Evolutionary conservation across 2,329 filamentous ascomycete species (phyloP).

Genomic region (Pseudogymnoascus sp.): DNA sequence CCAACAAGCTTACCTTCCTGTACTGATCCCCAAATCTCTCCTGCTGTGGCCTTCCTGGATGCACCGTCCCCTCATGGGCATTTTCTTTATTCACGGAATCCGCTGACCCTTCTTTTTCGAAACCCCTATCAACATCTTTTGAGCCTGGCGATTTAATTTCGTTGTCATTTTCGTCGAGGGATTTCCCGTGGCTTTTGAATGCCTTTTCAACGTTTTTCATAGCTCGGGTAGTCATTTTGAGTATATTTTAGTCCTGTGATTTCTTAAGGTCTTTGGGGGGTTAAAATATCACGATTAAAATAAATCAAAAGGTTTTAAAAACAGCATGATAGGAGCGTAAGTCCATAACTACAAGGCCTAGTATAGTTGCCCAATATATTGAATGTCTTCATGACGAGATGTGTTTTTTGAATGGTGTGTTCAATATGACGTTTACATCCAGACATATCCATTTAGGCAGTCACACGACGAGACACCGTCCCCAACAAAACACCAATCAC

Average conservation of each 20-base stretch:
- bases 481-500: not conserved
- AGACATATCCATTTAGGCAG: not conserved
- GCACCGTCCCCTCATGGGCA: not conserved
- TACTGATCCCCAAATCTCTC: conserved; percentile 7
- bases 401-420: not conserved
- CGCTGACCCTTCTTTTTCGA: conserved; percentile 1
- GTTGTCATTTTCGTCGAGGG: not conserved
- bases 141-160: not conserved
- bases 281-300: not conserved
- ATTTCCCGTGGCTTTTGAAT: conserved; percentile 1
- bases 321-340: not conserved
- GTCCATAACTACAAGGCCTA: not conserved
- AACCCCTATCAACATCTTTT: not conserved
- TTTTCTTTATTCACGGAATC: not conserved
- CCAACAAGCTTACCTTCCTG: not conserved
- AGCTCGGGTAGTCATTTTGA: not conserved
- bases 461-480: not conserved
- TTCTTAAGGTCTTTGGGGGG: not conserved
- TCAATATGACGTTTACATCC: not conserved
- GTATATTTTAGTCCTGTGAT: not conserved
- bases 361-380: not conserved
- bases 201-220: conserved; percentile 5
- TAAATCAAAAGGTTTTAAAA: not conserved
- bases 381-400: not conserved
- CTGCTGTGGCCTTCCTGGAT: conserved; percentile 1